phyloP scores from a whole-genome alignment of 2,329 filamentous ascomycete genomes.

The Colletotrichum sp. region DNA sequence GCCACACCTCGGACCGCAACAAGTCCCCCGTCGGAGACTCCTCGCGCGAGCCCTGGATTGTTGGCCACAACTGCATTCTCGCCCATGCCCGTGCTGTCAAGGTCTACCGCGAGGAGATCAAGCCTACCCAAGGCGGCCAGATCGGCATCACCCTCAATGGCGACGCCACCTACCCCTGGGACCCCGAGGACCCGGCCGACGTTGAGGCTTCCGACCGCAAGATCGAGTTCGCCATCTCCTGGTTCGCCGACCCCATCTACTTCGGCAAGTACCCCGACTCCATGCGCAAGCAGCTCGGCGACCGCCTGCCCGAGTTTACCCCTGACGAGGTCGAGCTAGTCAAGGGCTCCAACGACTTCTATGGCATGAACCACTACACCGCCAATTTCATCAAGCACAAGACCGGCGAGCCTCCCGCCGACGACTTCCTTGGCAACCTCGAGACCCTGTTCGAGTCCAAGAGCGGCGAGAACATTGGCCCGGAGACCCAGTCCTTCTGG shows the following conservation, averaged over 20 bases:
- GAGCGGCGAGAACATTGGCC: slow-evolving; percentile 74
- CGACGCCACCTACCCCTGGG: slow-evolving; percentile 84
- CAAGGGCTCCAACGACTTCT: slow-evolving; percentile 89
- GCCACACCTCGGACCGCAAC: slow-evolving; percentile 76
- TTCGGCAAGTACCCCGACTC: slow-evolving; percentile 82
- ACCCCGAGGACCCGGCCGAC: slow-evolving; percentile 75
- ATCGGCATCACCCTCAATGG: slow-evolving; percentile 91
- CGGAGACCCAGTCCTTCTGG: slow-evolving; percentile 84
- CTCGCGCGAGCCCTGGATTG: slow-evolving; percentile 80
- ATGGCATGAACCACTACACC: slow-evolving; percentile 94
- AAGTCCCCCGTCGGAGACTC: slow-evolving; percentile 77
- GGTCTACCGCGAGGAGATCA: slow-evolving; percentile 83
- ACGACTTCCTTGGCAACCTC: slow-evolving; percentile 79
- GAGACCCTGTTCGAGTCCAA: slow-evolving; percentile 76
- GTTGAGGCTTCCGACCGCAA: slow-evolving; percentile 80
- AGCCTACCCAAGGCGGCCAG: slow-evolving; percentile 71
- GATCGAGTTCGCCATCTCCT: slow-evolving; percentile 85
- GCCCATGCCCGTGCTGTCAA: slow-evolving; percentile 84
- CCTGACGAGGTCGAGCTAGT: slow-evolving; percentile 76
- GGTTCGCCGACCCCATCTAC: slow-evolving; percentile 91
- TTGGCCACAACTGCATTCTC: slow-evolving; percentile 79
- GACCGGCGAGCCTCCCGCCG: slow-evolving; percentile 59
- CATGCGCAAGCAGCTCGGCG: slow-evolving; percentile 82
- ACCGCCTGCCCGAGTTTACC: slow-evolving; percentile 77
- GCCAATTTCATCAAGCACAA: slow-evolving; percentile 85